Evolutionary conservation across 108 stramenopile species (phyloP), one percentile per base, ranked within the genome.

Genomic region (Nannochloropsis gaditana): DNA sequence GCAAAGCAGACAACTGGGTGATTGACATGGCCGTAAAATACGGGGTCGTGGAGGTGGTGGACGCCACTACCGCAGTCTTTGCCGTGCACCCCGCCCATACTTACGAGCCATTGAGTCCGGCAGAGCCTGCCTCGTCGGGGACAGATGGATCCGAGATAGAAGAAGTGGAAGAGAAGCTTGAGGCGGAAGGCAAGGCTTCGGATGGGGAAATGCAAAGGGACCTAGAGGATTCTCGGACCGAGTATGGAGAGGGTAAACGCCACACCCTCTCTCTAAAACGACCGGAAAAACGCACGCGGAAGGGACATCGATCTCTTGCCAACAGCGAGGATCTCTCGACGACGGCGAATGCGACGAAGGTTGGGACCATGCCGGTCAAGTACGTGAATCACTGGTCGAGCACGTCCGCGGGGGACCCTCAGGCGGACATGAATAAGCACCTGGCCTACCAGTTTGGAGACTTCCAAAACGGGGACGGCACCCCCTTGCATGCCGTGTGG

Each of bases 391-490:
- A 73, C 8, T 73, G 59, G 59, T 73, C 59, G 59, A n/a, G 19
- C 59, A 73, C 15, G n/a, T 15, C 8, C 19, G 59, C 59, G 59
- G 59, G 59, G 8, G 59, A 73, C 4, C 59, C 59, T n/a, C 59
- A 73, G n/a, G 15, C 59, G 59, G 59, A 73, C 59, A n/a, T 73
- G 59, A 73, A 73, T n/a, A 73, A 73, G n/a, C n/a, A 73, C 59
- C 59, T 73, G 59, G 59, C 59, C n/a, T 73, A 73, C 59, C 15
- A 73, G 19, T 73, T 73, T 73, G 59, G 59, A n/a, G 15, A 15
- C 59, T 73, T 73, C 59, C 59, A 73, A 73, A 73, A 73, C 59
- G 59, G 59, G 5, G 59, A 73, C 59, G 59, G 59, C 59, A 73
- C 59, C 19, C 59, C 59, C 2, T 73, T 73, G 59, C 59, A 73